phyloP scores from a whole-genome alignment of 2,329 filamentous ascomycete genomes.

The Calonectria pseudoreteaudii region DNA sequence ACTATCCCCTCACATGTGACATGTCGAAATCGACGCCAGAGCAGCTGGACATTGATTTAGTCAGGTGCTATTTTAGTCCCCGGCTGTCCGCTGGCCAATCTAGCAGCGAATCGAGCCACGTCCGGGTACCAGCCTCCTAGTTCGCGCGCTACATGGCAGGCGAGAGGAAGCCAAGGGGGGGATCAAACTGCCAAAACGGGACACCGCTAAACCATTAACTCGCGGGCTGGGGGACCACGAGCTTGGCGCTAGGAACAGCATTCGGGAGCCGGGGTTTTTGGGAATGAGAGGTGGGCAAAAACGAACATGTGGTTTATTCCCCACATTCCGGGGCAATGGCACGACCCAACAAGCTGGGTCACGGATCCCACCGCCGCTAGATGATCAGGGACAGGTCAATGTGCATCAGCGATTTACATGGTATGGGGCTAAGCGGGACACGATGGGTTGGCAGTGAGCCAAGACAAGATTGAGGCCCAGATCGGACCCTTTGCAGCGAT shows the following conservation, averaged over 20 bases:
- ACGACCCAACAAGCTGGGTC: neutral
- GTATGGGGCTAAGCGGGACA: neutral
- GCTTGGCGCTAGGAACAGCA: neutral
- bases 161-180: neutral
- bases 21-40: neutral
- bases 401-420: neutral
- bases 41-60: neutral
- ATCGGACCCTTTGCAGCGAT: neutral
- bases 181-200: constrained; percentile 6
- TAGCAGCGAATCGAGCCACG: neutral
- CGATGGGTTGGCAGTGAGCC: neutral
- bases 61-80: constrained; percentile 1
- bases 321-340: neutral
- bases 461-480: neutral
- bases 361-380: neutral
- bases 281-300: neutral
- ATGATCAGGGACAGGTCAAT: neutral
- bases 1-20: constrained; percentile 1
- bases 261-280: neutral
- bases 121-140: neutral
- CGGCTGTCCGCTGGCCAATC: neutral
- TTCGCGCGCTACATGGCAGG: neutral
- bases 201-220: neutral
- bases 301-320: neutral
- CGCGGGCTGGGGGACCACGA: neutral